Percentiles rank a stretch among this genome's conserved stretches.
Conservation (phyloP, 805 yeast genomes). For the Clavispora santaluciae region DNA sequence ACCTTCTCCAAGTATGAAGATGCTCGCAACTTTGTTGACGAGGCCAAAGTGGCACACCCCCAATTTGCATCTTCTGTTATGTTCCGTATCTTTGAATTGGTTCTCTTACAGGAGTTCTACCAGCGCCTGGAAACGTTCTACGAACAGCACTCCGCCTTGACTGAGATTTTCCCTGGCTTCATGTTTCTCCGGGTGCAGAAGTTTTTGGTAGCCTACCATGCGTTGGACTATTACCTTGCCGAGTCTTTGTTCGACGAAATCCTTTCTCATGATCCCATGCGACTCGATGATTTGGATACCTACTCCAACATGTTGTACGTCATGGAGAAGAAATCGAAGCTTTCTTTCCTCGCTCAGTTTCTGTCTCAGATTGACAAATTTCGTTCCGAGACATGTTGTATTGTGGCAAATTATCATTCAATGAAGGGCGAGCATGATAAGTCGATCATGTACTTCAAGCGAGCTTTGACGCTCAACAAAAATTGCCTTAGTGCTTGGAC, state of each 20-base stretch:
- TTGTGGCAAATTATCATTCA: conserved; percentile 89
- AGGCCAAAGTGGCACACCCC: conserved; percentile 32
- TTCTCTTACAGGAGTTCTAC: conserved; percentile 71
- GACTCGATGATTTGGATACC: conserved; percentile 87
- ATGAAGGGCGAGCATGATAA: conserved; percentile 90
- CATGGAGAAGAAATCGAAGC: conserved; percentile 80
- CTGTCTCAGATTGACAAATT: conserved; percentile 78
- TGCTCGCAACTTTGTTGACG: conserved; percentile 39
- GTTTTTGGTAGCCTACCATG: conserved; percentile 77
- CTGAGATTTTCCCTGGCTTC: conserved; percentile 63
- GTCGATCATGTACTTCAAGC: conserved; percentile 86
- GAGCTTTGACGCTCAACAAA: conserved; percentile 79
- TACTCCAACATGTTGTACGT: conserved; percentile 95
- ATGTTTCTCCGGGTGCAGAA: conserved; percentile 73
- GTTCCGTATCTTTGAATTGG: conserved; percentile 57
- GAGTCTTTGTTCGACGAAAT: conserved; percentile 76
- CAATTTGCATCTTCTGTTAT: conserved; percentile 27
- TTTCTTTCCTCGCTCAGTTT: conserved; percentile 82
- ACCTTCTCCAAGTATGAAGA: conserved; percentile 61
- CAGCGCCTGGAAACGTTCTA: conserved; percentile 55
- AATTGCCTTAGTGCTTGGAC: conserved; percentile 93
- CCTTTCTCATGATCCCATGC: conserved; percentile 67
- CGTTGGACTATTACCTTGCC: conserved; percentile 78
- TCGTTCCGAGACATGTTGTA: conserved; percentile 92
- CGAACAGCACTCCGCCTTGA: conserved; percentile 45